Evolutionary conservation across 345 rosid genomes (phyloP), one percentile per base, ranked within the genome.

Genomic region (Arabidopsis suecica): DNA sequence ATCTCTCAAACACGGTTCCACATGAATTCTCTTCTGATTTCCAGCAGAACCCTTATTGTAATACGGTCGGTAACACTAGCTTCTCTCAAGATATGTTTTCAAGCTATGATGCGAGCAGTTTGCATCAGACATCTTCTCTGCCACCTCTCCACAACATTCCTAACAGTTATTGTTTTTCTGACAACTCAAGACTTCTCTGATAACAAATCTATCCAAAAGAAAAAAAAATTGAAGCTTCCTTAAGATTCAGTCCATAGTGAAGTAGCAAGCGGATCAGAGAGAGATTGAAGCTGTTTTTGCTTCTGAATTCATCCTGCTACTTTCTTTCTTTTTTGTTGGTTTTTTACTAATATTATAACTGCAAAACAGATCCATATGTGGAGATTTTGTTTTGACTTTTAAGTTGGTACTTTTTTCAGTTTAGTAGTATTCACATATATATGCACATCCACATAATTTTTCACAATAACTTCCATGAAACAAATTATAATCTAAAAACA

Each of bases 61-160:
- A 20, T 63, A 23, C 22, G 45, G 28, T 64, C 18, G 70, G 64
- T 14, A 44, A 30, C 48, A 53, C 5, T 44, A 44, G 47, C 48
- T 45, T 14, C 48, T 65, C 57, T 45, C 71, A 55, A 56, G 65
- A 64, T 2, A 33, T 34, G 65, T 10, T 13, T 14, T 44, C 45
- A 73, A 58, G 65, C 49, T 22, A 34, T 55, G 65, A 20, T 65
- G 38, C 28, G 9, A 63, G 25, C n/a, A 45, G 7, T 44, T 22
- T 57, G 34, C 25, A 44, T 56, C 65, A 56, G 41, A 56, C 50
- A 34, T 36, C 60, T 48, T 48, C 67, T 71, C 49, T 34, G 51
- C 47, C 55, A 37, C 22, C 59, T 36, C 33, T 65, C 7, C 11
- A 28, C 59, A 48, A 8, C 66, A 60, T 5, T 59, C 67, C 65